Percentiles rank a stretch among this genome's conserved stretches.
Evolutionary conservation across 805 yeast genomes (phyloP).

Genomic region (Barnettozyma botsteinii): DNA sequence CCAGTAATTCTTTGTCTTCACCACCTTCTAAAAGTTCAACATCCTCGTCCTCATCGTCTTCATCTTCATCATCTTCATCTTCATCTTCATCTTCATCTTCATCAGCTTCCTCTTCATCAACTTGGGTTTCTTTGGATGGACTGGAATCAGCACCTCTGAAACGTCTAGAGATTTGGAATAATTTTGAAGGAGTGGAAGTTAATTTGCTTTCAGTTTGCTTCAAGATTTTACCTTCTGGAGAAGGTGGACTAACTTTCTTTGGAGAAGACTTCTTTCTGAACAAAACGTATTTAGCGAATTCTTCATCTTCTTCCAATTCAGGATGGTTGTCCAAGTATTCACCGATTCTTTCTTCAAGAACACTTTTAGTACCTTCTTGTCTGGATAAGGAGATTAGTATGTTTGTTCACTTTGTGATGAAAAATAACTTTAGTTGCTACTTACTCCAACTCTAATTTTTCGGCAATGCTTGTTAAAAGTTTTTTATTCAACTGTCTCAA

Average conservation of each 20-base stretch:
- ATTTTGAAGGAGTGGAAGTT: constrained; percentile 19
- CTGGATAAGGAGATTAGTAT: constrained; percentile 10
- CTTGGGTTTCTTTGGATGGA: constrained; percentile 17
- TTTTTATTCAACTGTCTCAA: constrained; percentile 33
- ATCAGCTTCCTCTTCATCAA: constrained; percentile 10
- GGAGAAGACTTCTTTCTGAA: constrained; percentile 27
- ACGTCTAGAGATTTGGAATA: constrained; percentile 16
- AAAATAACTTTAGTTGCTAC: constrained; percentile 9
- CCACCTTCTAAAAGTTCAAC: constrained; percentile 12
- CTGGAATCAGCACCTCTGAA: constrained; percentile 19
- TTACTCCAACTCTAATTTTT: constrained; percentile 30
- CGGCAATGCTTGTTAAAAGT: constrained; percentile 32
- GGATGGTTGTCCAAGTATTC: constrained; percentile 28
- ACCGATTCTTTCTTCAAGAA: constrained; percentile 26
- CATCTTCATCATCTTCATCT: constrained; percentile 9
- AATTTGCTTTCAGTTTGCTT: constrained; percentile 11
- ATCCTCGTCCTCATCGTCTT: constrained; percentile 12
- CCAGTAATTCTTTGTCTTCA: constrained; percentile 15
- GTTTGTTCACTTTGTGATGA: not conserved
- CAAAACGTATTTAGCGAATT: constrained; percentile 22
- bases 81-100: constrained; percentile 12
- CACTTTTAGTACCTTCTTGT: constrained; percentile 26
- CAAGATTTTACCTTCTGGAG: constrained; percentile 11
- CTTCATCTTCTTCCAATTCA: constrained; percentile 22
- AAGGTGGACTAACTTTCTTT: constrained; percentile 16